A percentile compares a stretch with the other conserved stretches of the same genome.
These are phyloP conservation scores for Colletotrichum sublineola DNA, from an alignment of 2,329 filamentous ascomycete species.

Conservation along the genomic window DNA sequence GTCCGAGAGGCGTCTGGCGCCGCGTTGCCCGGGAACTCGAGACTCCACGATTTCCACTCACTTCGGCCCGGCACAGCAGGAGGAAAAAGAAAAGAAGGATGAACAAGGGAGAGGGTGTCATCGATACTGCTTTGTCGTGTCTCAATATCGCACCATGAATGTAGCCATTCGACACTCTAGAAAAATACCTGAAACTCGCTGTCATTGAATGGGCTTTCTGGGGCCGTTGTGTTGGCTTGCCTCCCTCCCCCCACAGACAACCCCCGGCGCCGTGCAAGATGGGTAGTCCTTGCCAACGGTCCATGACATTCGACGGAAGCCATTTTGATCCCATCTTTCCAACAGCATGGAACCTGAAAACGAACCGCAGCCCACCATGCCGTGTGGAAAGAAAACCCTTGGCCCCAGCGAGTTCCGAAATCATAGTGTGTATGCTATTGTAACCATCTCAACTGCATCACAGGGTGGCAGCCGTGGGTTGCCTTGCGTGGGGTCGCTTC, in stretches of 20 bases:
- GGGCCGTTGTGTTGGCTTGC: not conserved
- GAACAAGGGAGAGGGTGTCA: not conserved
- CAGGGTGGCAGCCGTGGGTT: not conserved
- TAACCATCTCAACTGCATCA: not conserved
- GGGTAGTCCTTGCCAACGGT: constrained; percentile 16
- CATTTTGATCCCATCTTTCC: constrained; percentile 11
- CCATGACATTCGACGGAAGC: constrained; percentile 1
- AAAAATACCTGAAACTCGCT: not conserved
- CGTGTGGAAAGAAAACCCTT: not conserved
- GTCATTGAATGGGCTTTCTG: not conserved
- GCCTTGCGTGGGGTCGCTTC: not conserved
- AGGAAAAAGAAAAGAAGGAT: not conserved
- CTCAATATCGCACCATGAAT: too few species aligned
- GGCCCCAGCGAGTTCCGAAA: constrained; percentile 28
- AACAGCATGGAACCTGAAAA: constrained; percentile 20
- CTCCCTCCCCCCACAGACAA: not conserved
- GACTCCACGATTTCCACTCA: not conserved
- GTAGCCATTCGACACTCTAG: not conserved
- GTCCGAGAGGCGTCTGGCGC: not conserved
- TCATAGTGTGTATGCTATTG: constrained; percentile 27
- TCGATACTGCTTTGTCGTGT: not conserved
- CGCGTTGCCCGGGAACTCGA: not conserved
- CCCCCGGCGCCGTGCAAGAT: constrained; percentile 7
- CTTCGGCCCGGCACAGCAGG: not conserved
- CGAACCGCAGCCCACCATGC: constrained; percentile 27